Base-by-base conservation (phyloP, 2,329 filamentous ascomycete genomes). In the Fusarium stilboides region DNA sequence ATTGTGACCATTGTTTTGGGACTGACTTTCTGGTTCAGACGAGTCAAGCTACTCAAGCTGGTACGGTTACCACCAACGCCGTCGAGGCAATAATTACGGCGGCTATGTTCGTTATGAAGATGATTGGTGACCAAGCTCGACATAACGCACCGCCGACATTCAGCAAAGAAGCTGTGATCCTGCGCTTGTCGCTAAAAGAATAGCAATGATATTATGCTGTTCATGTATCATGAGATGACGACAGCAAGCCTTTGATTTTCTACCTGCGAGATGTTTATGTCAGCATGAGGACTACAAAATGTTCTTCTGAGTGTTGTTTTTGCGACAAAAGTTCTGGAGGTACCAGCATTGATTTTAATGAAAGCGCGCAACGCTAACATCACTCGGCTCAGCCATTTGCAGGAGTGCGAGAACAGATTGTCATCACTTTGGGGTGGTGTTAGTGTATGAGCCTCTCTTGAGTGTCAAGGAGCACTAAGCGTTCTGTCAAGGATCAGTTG, bases 21-120 rank as follows among this genome's bases (percentile, higher is more conserved):
- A 34, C 68, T 75, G 45, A 75, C 49, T 15, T 42, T 26, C 19
- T 9, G 12, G 9, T 46, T 28, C 12, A 60, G 57, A 60, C 34
- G 33, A 42, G 36, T 73, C 66, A 3, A 61, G 59, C 24, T 65
- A 71, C 33, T 69, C 64, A 17, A 26, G 33, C 14, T 69, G 67
- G 67, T 31, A 57, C 10, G 43, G 13, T 10, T 53, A 45, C 6
- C 64, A 65, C 12, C 60, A 65, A n/a, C 13, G 62, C 36, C 50
- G 62, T 14, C 44, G 47, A 15, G 13, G 40, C 8, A 28, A 20
- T 5, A 34, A 34, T 6, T 57, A 34, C 8, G 42, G 42, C 13
- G 36, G 22, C n/a, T 46, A 44, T 33, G 26, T 15, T 15, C 55
- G 20, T 22, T 22, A 40, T 22, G 22, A 26, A 31, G 17, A 15